phyloP scores from a whole-genome alignment of 495 filamentous ascomycete genomes.

The Haplographium delicatum region DNA sequence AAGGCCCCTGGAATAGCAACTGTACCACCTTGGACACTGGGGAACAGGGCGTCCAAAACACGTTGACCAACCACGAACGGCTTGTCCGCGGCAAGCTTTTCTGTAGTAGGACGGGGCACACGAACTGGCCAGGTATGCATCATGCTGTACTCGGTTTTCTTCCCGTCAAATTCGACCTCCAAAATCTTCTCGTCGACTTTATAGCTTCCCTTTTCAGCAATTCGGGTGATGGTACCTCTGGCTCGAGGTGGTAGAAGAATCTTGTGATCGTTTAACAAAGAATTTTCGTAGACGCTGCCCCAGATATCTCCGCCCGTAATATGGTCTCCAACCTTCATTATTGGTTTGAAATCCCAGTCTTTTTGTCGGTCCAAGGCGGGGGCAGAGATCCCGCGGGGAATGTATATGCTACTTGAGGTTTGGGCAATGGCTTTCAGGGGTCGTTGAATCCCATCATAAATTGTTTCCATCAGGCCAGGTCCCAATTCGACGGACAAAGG shows the following conservation, averaged over 20 bases:
- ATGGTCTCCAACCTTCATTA: conserved; percentile 89
- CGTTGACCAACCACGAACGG: conserved; percentile 96
- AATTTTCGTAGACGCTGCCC: conserved; percentile 94
- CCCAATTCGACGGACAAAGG: conserved; percentile 96
- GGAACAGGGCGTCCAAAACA: conserved; percentile 96
- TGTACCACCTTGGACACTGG: conserved; percentile 93
- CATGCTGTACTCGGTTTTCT: conserved; percentile 88
- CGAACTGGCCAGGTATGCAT: conserved; percentile 99
- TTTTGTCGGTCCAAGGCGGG: conserved; percentile 82
- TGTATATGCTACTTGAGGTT: conserved; percentile 82
- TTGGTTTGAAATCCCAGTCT: conserved; percentile 93
- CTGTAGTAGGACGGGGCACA: conserved; percentile 82
- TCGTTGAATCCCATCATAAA: conserved; percentile 98
- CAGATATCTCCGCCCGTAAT: conserved; percentile 95
- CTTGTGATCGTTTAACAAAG: conserved; percentile 88
- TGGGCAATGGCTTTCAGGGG: conserved; percentile 80
- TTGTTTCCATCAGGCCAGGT: conserved; percentile 96
- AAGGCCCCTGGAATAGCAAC: conserved; percentile 98
- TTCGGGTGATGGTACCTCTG: conserved; percentile 83
- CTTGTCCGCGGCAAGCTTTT: conserved; percentile 80
- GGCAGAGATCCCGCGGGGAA: conserved; percentile 88
- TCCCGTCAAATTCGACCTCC: conserved; percentile 94
- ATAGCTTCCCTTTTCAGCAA: conserved; percentile 84
- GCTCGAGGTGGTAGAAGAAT: conserved; percentile 91
- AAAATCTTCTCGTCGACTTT: conserved; percentile 92